Base-by-base conservation (phyloP, 306 rosid species). In the Cucurbita argyrosperma region DNA sequence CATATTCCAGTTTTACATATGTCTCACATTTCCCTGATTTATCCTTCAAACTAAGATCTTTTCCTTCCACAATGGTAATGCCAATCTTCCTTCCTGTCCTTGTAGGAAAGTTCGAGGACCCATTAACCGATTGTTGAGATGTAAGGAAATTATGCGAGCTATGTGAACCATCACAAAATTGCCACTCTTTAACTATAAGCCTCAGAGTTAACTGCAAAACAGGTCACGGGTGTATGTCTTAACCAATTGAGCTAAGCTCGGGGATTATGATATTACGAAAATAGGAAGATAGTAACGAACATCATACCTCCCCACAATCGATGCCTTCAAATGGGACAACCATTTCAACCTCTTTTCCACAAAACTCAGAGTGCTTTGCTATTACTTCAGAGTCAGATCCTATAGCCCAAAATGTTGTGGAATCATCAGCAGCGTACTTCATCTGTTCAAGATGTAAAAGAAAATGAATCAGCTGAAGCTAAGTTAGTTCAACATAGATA, bases 311-410 rank as follows among this genome's bases (percentile, higher is more conserved):
- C 55, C 89, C 96, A 7, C 84, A 84, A 75, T 76, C 76, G 47
- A 71, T 77, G 54, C 91, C 93, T 85, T 95, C 99, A 82, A 95
- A 95, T 71, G 99, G 99, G 84, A 95, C 91, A 71, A 87, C 88
- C 85, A 95, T 83, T 84, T 95, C 97, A 72, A 91, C 86, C 80
- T 95, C 99, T 63, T 82, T 83, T 54, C 96, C 99, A 55, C 96
- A 88, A 68, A 79, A 77, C 71, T 47, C 76, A 6, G 86, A 88
- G 47, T 85, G 96, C 79, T 87, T 89, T 18, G 97, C 97, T 67
- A 89, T 87, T 71, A 91, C 88, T 53, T 87, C 86, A 71, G 96
- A 89, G 79, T 87, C 88, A 0, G 89, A 83, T 81, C 99, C 99
- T 80, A 91, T 54, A 15, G 96, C 97, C 97, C 97, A 95, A 82